Evolutionary conservation across 495 filamentous ascomycete species (phyloP).

Genomic region (Margaritispora aquatica): DNA sequence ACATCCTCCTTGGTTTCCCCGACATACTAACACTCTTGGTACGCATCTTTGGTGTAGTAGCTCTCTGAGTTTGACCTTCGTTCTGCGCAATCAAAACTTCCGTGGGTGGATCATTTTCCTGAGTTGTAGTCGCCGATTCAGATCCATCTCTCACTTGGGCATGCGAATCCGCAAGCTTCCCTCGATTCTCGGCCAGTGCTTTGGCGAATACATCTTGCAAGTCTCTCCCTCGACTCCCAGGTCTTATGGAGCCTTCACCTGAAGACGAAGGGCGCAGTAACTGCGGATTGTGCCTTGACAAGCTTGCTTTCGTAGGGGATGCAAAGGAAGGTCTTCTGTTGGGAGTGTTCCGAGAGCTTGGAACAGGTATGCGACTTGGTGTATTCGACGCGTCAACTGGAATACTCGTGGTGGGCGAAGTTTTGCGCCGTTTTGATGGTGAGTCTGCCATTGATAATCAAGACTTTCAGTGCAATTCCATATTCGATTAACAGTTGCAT

Average conservation of each 20-base stretch:
- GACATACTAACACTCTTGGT: slow-evolving; percentile 4
- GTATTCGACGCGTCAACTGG: slow-evolving; percentile 24
- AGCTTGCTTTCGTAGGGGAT: slow-evolving; percentile 58
- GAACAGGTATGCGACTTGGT: slow-evolving; percentile 22
- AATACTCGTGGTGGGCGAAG: slow-evolving; percentile 39
- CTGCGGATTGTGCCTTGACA: slow-evolving; percentile 58
- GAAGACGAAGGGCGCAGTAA: slow-evolving; percentile 40
- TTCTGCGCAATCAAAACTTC: background rate
- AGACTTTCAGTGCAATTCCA: background rate
- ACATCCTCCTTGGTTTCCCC: slow-evolving; percentile 21
- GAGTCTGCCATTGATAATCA: slow-evolving; percentile 40
- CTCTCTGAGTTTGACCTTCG: background rate
- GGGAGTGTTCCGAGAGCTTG: slow-evolving; percentile 7
- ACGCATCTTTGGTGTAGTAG: background rate
- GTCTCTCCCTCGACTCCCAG: slow-evolving; percentile 11
- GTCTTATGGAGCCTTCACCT: slow-evolving; percentile 7
- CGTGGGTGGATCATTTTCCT: slow-evolving; percentile 9
- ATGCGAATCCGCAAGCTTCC: background rate
- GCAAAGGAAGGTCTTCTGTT: slow-evolving; percentile 52
- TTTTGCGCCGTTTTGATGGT: slow-evolving; percentile 59
- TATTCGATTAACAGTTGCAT: background rate
- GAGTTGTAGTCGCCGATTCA: slow-evolving; percentile 6
- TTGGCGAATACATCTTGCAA: slow-evolving; percentile 21
- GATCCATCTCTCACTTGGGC: slow-evolving; percentile 2
- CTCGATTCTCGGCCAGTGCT: slow-evolving; percentile 8